Conservation (phyloP, 306 rosid genomes). For the Bauhinia variegata region DNA sequence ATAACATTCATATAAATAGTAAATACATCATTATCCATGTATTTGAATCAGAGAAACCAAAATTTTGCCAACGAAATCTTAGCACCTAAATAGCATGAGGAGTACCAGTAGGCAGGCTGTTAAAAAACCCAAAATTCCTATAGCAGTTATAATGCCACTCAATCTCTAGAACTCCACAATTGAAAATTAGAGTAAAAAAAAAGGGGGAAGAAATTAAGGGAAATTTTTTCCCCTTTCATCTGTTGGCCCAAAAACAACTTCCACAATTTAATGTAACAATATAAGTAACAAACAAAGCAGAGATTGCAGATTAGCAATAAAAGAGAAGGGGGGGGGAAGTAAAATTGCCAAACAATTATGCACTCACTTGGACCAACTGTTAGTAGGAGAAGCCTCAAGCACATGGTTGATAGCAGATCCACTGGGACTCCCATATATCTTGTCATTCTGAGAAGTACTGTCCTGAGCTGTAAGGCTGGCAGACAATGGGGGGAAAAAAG, state of each 20-base stretch:
- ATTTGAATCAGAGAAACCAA: conserved; percentile 4
- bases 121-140: conserved; percentile 8
- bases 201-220: too few species aligned
- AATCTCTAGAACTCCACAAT: conserved; percentile 6
- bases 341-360: conserved; percentile 27
- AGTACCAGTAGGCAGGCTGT: not conserved
- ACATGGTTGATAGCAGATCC: conserved; percentile 58
- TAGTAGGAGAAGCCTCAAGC: conserved; percentile 64
- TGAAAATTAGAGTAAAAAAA: not conserved
- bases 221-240: too few species aligned
- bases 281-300: conserved; percentile 27
- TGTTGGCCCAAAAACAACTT: too few species aligned
- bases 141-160: not conserved
- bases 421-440: conserved; percentile 69
- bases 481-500: conserved; percentile 77
- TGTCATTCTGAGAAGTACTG: conserved; percentile 60
- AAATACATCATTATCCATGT: not conserved
- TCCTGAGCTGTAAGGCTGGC: conserved; percentile 63
- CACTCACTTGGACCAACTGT: conserved; percentile 88
- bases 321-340: conserved; percentile 5
- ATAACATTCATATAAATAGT: conserved; percentile 14
- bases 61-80: not conserved
- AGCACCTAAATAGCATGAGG: not conserved
- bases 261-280: not conserved
- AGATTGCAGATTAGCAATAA: conserved; percentile 6